Base-by-base conservation (phyloP, 768 basidiomycete species). In the Mycena vulgaris region DNA sequence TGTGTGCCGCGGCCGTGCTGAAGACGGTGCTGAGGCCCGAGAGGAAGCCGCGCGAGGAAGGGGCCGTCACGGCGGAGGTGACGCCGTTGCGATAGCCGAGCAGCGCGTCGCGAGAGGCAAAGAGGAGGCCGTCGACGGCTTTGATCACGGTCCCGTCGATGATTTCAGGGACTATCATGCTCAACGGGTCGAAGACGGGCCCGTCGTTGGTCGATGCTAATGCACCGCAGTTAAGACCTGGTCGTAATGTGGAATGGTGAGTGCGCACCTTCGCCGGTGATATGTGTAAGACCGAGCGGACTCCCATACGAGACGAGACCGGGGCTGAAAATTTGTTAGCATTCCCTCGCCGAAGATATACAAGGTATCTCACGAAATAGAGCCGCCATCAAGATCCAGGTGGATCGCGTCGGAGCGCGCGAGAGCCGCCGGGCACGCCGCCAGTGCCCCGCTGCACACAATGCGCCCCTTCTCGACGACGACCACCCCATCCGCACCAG, bases 121-220 rank as follows among this genome's bases (percentile, higher is more conserved):
- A 92, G 65, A 85, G 81, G 45, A 93, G 77, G 1, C 89, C 91
- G 71, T 92, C 94, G 11, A 88, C 88, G 11, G 92, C 94, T 35
- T 86, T 85, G 2, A 89, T 83, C 7, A 93, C 76, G 3, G 83
- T 79, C 33, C 79, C 82, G 39, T 80, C 77, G 53, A 21, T 89
- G 85, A 72, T 82, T 69, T 17, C 76, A 70, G n/a, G 76, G 76
- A 57, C 74, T 72, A 10, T 23, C 57, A 27, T 56, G 60, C 71
- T 76, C 64, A 90, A 77, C 14, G 89, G 86, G 72, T 91, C 91
- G 21, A 84, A 83, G 2, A 90, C 88, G 19, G 75, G 49, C 0
- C 94, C 94, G 74, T 95, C 94, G 39, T 82, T 83, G 5, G 95
- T 95, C 4, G 88, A 88, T 3, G 83, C 77, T 96, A 21, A 92